Base-by-base conservation (phyloP, 306 rosid genomes). In the Biancaea sappan region DNA sequence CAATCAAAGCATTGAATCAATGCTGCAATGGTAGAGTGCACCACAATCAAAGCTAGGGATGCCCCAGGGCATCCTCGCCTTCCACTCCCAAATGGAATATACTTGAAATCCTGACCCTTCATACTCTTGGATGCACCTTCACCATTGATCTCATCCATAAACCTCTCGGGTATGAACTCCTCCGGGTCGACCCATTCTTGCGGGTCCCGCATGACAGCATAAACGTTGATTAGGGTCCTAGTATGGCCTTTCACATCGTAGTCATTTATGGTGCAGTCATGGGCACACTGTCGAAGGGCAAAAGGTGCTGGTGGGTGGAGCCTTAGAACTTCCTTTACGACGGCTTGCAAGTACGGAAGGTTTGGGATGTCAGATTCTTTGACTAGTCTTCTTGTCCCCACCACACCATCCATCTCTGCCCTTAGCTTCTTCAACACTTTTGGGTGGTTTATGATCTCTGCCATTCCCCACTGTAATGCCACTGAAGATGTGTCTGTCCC, bases 141-240 rank as follows among this genome's bases (percentile, higher is more conserved):
- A 72, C 69, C 54, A 22, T 72, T 81, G 40, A 76, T 58, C 22
- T 10, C 67, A 26, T 35, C 75, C 26, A 70, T 59, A 52, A 82
- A 80, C 51, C 89, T 80, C 40, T 82, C 89, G 2, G 89, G 87
- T 0, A 73, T 38, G 67, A 83, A 86, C 69, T 83, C 88, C 19
- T 83, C 88, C 0, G 90, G 79, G 4, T 78, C 47, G 8, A 7
- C 7, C 88, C 88, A 86, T 0, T 71, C 68, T 5, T 86, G 43
- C 56, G 88, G 88, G 81, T 86, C 90, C 74, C 88, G 50, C 90
- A 83, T 86, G 31, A 86, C 79, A 15, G 87, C 84, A n/a, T 80
- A 81, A 1, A 81, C 84, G 54, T 86, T 83, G 54, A 86, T 37
- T 11, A 81, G 52, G 24, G 80, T 76, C 62, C 82, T 79, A 0